Conservation (phyloP, 2,329 filamentous ascomycete species). For the Helicocarpus griseus region DNA sequence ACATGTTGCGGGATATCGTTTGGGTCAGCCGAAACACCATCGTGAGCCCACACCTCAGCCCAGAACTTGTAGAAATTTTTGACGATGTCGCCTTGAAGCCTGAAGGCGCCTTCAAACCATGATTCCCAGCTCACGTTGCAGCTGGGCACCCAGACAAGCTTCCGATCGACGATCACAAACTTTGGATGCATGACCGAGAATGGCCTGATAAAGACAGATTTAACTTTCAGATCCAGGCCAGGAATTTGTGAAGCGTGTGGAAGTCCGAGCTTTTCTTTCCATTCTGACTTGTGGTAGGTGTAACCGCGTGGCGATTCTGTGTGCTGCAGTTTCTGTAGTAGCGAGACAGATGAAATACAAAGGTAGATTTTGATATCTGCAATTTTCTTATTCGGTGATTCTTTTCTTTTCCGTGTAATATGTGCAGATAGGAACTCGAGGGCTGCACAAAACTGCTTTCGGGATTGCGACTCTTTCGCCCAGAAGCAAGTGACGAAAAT, state of each 20-base stretch:
- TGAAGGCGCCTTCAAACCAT: slow-evolving; percentile 75
- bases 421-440: slow-evolving; percentile 51
- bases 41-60: slow-evolving; percentile 53
- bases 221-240: slow-evolving; percentile 59
- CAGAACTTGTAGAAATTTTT: slow-evolving; percentile 58
- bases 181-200: slow-evolving; percentile 86
- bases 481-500: slow-evolving; percentile 78
- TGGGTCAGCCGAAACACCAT: slow-evolving; percentile 5
- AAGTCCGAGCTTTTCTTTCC: slow-evolving; percentile 53
- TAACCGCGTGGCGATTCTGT: slow-evolving; percentile 54
- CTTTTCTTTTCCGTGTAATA: slow-evolving; percentile 18
- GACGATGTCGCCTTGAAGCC: slow-evolving; percentile 54
- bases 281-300: slow-evolving; percentile 49
- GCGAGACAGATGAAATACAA: slow-evolving; percentile 64
- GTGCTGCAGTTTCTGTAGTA: slow-evolving; percentile 67
- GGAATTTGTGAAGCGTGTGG: slow-evolving; percentile 45
- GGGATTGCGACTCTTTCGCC: slow-evolving; percentile 52
- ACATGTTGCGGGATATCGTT: background rate
- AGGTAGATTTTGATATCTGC: slow-evolving; percentile 54
- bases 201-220: slow-evolving; percentile 68
- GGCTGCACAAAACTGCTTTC: slow-evolving; percentile 47
- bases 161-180: slow-evolving; percentile 63
- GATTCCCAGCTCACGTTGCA: slow-evolving; percentile 80
- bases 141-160: slow-evolving; percentile 59
- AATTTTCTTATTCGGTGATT: slow-evolving; percentile 15